Conservation (phyloP, 306 rosid species). For the Gastrolobium villosum region DNA sequence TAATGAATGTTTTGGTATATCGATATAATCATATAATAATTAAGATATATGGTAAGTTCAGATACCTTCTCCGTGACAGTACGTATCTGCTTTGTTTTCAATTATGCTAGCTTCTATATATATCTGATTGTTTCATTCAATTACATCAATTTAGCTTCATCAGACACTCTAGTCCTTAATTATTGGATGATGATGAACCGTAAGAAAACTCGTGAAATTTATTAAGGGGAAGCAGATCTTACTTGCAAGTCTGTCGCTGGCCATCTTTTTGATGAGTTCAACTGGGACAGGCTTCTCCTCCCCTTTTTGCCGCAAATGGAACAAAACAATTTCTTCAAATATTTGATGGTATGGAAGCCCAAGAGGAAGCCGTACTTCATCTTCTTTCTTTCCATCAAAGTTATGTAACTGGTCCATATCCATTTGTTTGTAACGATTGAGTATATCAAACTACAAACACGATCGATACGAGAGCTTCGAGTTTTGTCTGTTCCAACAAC, state of each 20-base stretch:
- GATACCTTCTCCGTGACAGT: not conserved
- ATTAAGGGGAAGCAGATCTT: slow-evolving; percentile 42
- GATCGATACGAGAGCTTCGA: no score
- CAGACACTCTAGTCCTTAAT: not conserved
- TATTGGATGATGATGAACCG: not conserved
- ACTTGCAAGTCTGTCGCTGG: slow-evolving; percentile 95
- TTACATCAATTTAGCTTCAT: slow-evolving; percentile 3
- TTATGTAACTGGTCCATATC: slow-evolving; percentile 47
- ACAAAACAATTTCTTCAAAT: slow-evolving; percentile 94
- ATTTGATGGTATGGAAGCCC: no score
- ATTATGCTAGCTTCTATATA: no score
- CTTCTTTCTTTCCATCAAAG: slow-evolving; percentile 41
- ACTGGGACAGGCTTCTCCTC: no score
- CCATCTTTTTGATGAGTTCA: no score
- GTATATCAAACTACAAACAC: slow-evolving; percentile 29
- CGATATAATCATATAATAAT: not conserved
- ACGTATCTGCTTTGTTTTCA: not conserved
- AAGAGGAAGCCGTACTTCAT: no score
- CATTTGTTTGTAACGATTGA: slow-evolving; percentile 41
- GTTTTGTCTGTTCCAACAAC: no score
- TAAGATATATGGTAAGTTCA: not conserved
- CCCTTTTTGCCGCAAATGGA: slow-evolving; percentile 75
- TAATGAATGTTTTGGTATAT: not conserved
- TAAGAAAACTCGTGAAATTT: not conserved
- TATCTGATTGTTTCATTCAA: no score